These are phyloP conservation scores for Bromus sterilis DNA, from an alignment of 176 grass and related monocot species.

Conservation along the genomic window DNA sequence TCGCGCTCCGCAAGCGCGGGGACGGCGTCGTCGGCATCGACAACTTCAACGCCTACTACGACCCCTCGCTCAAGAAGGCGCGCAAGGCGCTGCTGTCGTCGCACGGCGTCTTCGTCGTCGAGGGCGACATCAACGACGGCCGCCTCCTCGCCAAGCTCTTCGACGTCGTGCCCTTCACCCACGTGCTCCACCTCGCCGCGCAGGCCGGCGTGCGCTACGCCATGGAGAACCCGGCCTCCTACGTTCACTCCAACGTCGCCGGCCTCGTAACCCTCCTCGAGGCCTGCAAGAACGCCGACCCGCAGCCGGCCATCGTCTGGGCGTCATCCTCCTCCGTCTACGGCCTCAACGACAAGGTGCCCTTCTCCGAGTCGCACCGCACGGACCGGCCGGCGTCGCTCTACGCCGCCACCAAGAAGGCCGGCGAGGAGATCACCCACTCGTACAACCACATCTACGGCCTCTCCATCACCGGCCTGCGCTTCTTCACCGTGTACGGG, in stretches of 20 bases:
- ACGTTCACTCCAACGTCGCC: conserved; percentile 87
- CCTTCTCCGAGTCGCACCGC: conserved; percentile 70
- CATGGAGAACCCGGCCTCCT: conserved; percentile 70
- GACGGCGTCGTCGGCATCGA: conserved; percentile 83
- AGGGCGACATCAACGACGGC: conserved; percentile 89
- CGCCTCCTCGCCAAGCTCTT: conserved; percentile 73
- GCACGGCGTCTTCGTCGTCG: conserved; percentile 62
- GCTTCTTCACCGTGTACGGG: conserved; percentile 91
- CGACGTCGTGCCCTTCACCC: conserved; percentile 63
- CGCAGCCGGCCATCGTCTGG: conserved; percentile 86
- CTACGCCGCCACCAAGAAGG: conserved; percentile 95
- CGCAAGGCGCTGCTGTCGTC: conserved; percentile 56
- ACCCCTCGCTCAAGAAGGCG: conserved; percentile 72
- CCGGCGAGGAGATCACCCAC: conserved; percentile 92
- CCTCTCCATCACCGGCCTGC: conserved; percentile 68
- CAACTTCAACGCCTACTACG: conserved; percentile 93
- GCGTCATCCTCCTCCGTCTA: conserved; percentile 84
- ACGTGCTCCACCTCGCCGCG: conserved; percentile 83
- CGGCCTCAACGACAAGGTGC: conserved; percentile 83
- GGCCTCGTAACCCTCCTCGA: conserved; percentile 79
- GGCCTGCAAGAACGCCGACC: conserved; percentile 75
- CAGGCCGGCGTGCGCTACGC: conserved; percentile 93
- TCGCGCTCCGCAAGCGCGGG: conserved; percentile 65
- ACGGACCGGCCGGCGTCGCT: conserved; percentile 80
- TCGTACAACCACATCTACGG: conserved; percentile 96